Evolutionary conservation across 306 rosid genomes (phyloP).

Genomic region (Inga oerstediana): DNA sequence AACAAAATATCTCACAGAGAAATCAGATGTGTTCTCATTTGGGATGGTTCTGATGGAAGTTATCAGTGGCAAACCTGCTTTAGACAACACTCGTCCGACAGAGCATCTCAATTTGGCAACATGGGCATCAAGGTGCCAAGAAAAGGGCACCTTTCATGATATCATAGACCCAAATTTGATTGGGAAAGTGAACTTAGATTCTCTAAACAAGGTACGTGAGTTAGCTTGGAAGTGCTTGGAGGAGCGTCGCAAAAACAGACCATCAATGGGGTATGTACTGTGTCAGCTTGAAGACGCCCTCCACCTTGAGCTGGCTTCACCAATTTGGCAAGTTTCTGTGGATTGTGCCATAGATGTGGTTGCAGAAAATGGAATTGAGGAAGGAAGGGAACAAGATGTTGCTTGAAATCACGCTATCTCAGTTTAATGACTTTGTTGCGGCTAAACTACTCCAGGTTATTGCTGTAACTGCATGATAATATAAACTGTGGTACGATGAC

Average conservation of each 20-base stretch:
- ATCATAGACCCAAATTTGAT: slow-evolving; percentile 79
- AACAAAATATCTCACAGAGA: slow-evolving; percentile 75
- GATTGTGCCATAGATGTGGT: not conserved
- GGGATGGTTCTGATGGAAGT: not conserved
- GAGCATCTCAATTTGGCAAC: slow-evolving; percentile 36
- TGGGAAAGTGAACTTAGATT: slow-evolving; percentile 64
- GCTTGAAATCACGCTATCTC: not conserved
- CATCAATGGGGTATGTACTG: slow-evolving; percentile 28
- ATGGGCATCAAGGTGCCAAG: slow-evolving; percentile 40
- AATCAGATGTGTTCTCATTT: slow-evolving; percentile 73
- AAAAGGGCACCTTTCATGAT: slow-evolving; percentile 71
- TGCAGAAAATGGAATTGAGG: not conserved
- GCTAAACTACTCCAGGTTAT: too few species aligned
- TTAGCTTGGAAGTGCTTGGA: slow-evolving; percentile 23
- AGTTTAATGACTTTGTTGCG: not conserved
- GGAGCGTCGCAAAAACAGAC: not conserved
- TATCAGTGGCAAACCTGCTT: not conserved
- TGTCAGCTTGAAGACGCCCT: slow-evolving; percentile 32
- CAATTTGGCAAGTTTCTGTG: not conserved
- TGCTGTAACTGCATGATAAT: not conserved
- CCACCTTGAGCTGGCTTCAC: slow-evolving; percentile 27
- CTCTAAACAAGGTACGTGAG: slow-evolving; percentile 31
- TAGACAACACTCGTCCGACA: slow-evolving; percentile 60
- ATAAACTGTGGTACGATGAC: not conserved
- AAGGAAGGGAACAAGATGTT: not conserved